Evolutionary conservation across 2,329 filamentous ascomycete genomes (phyloP).

Genomic region (Nemania abortiva): DNA sequence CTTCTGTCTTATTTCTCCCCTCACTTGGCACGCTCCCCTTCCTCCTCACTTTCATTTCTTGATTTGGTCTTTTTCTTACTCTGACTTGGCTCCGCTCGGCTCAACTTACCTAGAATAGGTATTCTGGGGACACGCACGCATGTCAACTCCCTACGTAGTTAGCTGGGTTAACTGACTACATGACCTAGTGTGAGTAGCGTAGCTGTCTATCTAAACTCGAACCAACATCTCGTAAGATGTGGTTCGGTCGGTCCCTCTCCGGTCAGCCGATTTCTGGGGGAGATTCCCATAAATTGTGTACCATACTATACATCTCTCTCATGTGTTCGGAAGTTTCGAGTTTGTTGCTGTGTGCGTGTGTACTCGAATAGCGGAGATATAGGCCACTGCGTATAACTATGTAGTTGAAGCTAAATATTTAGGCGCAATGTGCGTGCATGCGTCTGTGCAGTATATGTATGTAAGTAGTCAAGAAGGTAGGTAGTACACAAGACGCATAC

Average conservation of each 20-base stretch:
- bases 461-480: background rate
- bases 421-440: background rate
- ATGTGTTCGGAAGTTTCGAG: background rate
- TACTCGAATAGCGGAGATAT: background rate
- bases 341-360: background rate
- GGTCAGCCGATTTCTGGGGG: background rate
- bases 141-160: too few species aligned
- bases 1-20: background rate
- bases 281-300: background rate
- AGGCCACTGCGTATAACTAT: background rate
- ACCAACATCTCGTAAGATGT: background rate
- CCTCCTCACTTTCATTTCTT: background rate
- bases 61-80: background rate
- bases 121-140: constrained; percentile 8
- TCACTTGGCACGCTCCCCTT: background rate
- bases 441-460: background rate
- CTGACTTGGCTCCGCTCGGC: background rate
- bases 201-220: constrained; percentile 3
- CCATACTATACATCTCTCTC: background rate
- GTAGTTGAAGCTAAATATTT: background rate
- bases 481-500: background rate
- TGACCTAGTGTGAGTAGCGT: background rate
- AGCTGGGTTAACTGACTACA: constrained; percentile 9
- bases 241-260: constrained; percentile 14
- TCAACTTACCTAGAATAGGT: constrained; percentile 3